Base-by-base conservation (phyloP, 1,139 yeast genomes). In the Saccharomyces hybrid region DNA sequence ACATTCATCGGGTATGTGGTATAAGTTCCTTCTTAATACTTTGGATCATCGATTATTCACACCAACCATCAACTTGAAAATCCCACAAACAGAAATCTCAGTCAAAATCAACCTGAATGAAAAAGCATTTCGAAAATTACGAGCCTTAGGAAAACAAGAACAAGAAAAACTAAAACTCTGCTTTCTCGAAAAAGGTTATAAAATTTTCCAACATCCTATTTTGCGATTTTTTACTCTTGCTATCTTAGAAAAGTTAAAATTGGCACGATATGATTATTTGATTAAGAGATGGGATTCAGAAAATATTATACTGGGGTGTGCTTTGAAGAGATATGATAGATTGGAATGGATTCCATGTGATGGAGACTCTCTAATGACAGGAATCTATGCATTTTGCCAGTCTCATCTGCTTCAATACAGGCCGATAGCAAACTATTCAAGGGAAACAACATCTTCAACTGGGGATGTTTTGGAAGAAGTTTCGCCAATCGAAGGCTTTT, bases 401-500 rank as follows among this genome's bases (percentile, higher is more conserved):
- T 54, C 62, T 2, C 62, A 61, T 50, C 9, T 50, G n/a, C 42
- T 62, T 7, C 62, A 65, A 53, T 62, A 57, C 42, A 73, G 95
- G 50, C 76, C 78, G n/a, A 71, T 79, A 49, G 62, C 69, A 11
- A 79, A 80, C 48, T 78, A 76, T 55, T 76, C 83, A 1, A 70
- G 74, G 47, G 54, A 54, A 2, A 68, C 76, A 1, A 54, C 47
- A 16, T 58, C 59, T 7, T 53, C 53, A 0, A 58, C 61, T 1
- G 68, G 63, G 4, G 50, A 48, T 2, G 28, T 46, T 4, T 16
- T 69, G 4, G 48, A 63, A 1, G 93, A 86, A 62, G 95, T 96
- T 0, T 58, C 70, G 0, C 84, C 95, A 0, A 69, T 88, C 7
- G 96, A 88, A 70, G 96, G 97, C 0, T 88, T 86, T 66, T 69